phyloP scores from a whole-genome alignment of 1,139 yeast genomes.

The Geotrichum restrictum region DNA sequence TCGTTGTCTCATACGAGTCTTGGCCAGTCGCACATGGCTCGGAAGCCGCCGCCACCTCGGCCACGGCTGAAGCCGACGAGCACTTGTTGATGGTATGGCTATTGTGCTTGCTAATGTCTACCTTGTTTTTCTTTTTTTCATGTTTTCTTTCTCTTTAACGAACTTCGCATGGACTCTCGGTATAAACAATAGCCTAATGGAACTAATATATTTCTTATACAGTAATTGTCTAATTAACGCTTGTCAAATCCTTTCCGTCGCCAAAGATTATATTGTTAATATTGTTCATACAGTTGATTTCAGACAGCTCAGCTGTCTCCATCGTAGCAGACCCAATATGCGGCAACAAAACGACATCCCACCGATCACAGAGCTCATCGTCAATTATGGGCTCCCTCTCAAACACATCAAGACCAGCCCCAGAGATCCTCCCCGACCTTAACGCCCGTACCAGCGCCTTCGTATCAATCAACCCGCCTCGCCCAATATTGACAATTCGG shows the following conservation, averaged over 20 bases:
- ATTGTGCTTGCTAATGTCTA: not conserved
- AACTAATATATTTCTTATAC: no score
- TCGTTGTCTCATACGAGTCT: not conserved
- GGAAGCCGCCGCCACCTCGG: conserved; percentile 17
- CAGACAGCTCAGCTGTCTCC: conserved; percentile 14
- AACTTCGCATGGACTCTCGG: no score
- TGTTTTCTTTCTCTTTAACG: no score
- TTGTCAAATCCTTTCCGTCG: conserved; percentile 18
- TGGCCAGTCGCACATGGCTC: not conserved
- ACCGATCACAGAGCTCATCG: conserved; percentile 51
- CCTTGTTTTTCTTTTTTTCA: not conserved
- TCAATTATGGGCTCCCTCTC: conserved; percentile 65
- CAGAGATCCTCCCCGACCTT: conserved; percentile 62
- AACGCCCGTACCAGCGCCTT: conserved; percentile 58
- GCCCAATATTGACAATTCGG: conserved; percentile 70
- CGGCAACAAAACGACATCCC: conserved; percentile 36
- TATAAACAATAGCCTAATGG: no score
- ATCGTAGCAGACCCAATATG: conserved; percentile 16
- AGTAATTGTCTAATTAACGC: conserved; percentile 12
- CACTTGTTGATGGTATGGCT: no score
- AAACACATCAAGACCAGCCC: conserved; percentile 64
- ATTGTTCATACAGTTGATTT: conserved; percentile 44
- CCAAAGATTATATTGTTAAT: conserved; percentile 42
- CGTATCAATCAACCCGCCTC: conserved; percentile 73
- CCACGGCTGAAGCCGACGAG: conserved; percentile 5